phyloP scores from a whole-genome alignment of 345 rosid species.

The Leavenworthia alabamica region DNA sequence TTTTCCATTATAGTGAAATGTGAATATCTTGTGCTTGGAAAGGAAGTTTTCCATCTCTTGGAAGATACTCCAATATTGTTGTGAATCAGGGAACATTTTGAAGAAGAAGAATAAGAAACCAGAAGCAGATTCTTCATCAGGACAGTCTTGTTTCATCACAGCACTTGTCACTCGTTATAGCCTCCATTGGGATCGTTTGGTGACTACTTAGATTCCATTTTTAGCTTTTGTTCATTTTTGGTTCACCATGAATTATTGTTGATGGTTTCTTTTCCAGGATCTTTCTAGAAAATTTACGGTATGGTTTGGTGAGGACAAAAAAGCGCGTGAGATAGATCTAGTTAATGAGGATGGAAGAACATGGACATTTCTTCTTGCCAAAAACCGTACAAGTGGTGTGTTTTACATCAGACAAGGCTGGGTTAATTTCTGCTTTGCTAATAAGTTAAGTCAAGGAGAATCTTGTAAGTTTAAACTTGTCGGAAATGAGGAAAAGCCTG shows the following conservation, averaged over 20 bases:
- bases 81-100: constrained; percentile 11
- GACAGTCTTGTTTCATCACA: background rate
- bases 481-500: constrained; percentile 14
- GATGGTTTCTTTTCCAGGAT: constrained; percentile 17
- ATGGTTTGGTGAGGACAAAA: background rate
- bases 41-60: too few species aligned
- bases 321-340: constrained; percentile 11
- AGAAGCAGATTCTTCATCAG: constrained; percentile 17
- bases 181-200: constrained; percentile 22
- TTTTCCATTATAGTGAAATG: too few species aligned
- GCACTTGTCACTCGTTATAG: constrained; percentile 18
- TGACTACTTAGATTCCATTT: constrained; percentile 1
- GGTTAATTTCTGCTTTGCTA: constrained; percentile 10
- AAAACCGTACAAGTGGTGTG: constrained; percentile 21
- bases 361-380: constrained; percentile 11
- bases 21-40: too few species aligned
- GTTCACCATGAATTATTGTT: constrained; percentile 1
- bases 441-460: constrained; percentile 7
- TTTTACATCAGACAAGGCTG: constrained; percentile 29
- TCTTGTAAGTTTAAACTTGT: constrained; percentile 4
- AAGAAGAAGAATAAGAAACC: constrained; percentile 1
- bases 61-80: too few species aligned
- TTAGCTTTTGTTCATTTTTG: background rate
- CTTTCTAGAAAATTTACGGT: background rate
- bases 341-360: constrained; percentile 12